Percentiles rank a stretch among this genome's conserved stretches.
phyloP scores from a whole-genome alignment of 768 basidiomycete genomes.

The Mycena latifolia region DNA sequence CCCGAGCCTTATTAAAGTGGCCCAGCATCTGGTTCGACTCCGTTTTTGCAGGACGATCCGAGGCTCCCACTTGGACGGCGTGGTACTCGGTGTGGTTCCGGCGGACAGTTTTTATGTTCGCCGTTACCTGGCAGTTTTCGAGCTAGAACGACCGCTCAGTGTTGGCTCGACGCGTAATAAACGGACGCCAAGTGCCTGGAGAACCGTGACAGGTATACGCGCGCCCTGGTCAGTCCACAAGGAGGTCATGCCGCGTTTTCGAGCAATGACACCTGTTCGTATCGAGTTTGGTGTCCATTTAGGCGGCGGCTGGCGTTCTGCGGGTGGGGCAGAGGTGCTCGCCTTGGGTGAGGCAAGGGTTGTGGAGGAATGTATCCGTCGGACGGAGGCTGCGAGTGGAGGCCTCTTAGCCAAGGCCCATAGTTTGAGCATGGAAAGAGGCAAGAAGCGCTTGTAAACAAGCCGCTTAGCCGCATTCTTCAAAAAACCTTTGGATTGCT shows the following conservation, averaged over 20 bases:
- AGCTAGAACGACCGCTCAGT: slow-evolving; percentile 58
- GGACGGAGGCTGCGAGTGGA: slow-evolving; percentile 45
- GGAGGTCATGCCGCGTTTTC: slow-evolving; percentile 95
- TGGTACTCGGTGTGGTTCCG: slow-evolving; percentile 82
- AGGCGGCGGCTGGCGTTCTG: slow-evolving; percentile 43
- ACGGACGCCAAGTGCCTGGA: slow-evolving; percentile 75
- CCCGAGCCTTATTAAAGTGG: slow-evolving; percentile 88
- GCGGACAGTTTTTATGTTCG: slow-evolving; percentile 75
- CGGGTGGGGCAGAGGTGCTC: slow-evolving; percentile 44
- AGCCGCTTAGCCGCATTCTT: slow-evolving; percentile 23
- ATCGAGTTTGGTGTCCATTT: slow-evolving; percentile 91
- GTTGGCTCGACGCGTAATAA: slow-evolving; percentile 7
- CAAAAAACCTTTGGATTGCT: too few species aligned
- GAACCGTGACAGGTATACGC: slow-evolving; percentile 90
- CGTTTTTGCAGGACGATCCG: slow-evolving; percentile 78
- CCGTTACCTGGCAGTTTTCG: slow-evolving; percentile 92
- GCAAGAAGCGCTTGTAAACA: slow-evolving; percentile 22
- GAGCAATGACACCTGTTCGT: slow-evolving; percentile 92
- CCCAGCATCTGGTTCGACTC: slow-evolving; percentile 87
- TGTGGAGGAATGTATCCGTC: slow-evolving; percentile 59
- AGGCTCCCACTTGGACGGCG: slow-evolving; percentile 94
- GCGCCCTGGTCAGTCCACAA: slow-evolving; percentile 94
- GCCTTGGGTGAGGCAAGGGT: slow-evolving; percentile 47
- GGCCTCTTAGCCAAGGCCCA: slow-evolving; percentile 60
- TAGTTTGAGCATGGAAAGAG: slow-evolving; percentile 63